phyloP scores from a whole-genome alignment of 2,329 filamentous ascomycete species.

The Coniochaeta sp. region DNA sequence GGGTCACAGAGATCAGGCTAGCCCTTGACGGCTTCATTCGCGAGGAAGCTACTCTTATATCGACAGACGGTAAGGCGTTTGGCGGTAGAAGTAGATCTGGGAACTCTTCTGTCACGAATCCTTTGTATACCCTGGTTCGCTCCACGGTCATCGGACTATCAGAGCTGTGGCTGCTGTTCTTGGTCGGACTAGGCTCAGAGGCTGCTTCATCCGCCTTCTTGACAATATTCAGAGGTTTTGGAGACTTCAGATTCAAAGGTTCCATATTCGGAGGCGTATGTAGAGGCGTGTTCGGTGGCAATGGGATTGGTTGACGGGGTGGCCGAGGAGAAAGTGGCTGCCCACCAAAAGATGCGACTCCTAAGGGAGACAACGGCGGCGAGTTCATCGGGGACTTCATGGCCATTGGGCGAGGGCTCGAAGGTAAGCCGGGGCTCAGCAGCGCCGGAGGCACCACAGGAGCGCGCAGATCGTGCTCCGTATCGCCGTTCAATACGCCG shows the following conservation, averaged over 20 bases:
- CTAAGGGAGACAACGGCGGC: slow-evolving; percentile 64
- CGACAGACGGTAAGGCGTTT: slow-evolving; percentile 78
- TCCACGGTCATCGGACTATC: slow-evolving; percentile 28
- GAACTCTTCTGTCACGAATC: slow-evolving; percentile 77
- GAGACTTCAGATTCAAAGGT: slow-evolving; percentile 27
- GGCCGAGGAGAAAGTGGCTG: slow-evolving; percentile 59
- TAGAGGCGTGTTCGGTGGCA: slow-evolving; percentile 62
- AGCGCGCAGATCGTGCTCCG: slow-evolving; percentile 7
- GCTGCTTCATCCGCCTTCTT: slow-evolving; percentile 23
- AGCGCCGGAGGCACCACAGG: slow-evolving; percentile 19
- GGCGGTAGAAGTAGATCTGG: slow-evolving; percentile 80
- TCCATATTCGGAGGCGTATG: slow-evolving; percentile 41
- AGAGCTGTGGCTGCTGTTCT: slow-evolving; percentile 22
- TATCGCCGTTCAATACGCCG: slow-evolving; percentile 36
- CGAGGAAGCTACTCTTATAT: slow-evolving; percentile 84
- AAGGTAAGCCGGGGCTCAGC: slow-evolving; percentile 52
- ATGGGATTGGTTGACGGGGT: slow-evolving; percentile 63
- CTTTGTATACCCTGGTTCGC: slow-evolving; percentile 58
- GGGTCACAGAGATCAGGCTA: slow-evolving; percentile 72
- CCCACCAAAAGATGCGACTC: slow-evolving; percentile 11
- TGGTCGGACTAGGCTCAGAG: slow-evolving; percentile 18
- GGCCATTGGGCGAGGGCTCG: slow-evolving; percentile 48
- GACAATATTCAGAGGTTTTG: slow-evolving; percentile 29
- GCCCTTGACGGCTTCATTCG: slow-evolving; percentile 87
- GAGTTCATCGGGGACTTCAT: slow-evolving; percentile 49